A percentile compares a stretch with the other conserved stretches of the same genome.
phyloP scores from a whole-genome alignment of 208 protist genomes.

The Wallacemonas collosoma region DNA sequence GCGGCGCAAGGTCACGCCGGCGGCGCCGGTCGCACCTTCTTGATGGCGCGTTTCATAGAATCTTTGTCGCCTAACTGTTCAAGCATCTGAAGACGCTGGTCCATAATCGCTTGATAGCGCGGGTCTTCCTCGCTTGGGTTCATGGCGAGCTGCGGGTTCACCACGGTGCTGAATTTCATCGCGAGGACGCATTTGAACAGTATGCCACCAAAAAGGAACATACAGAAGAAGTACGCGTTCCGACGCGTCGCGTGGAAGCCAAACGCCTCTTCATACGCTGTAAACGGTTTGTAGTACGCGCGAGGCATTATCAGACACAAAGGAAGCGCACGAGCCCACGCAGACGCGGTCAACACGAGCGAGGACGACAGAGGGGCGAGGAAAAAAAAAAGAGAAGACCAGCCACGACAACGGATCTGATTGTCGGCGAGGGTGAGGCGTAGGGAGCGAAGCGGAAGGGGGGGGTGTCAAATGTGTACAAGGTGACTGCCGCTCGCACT shows the following conservation, averaged over 20 bases:
- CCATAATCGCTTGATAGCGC: slow-evolving; percentile 48
- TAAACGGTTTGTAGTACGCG: slow-evolving; percentile 85
- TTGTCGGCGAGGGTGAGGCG: too few relatives aligned
- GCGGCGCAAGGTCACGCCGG: slow-evolving; percentile 21
- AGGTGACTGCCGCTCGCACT: too few relatives aligned
- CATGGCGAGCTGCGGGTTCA: slow-evolving; percentile 24
- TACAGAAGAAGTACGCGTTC: slow-evolving; percentile 77
- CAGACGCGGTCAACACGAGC: background rate
- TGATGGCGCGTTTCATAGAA: slow-evolving; percentile 38
- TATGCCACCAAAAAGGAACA: slow-evolving; percentile 60
- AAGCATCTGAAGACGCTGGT: slow-evolving; percentile 44
- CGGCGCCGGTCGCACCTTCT: slow-evolving; percentile 23
- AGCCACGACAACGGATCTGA: too few relatives aligned
- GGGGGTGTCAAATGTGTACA: too few relatives aligned
- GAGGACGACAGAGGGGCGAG: background rate
- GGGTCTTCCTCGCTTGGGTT: slow-evolving; percentile 39
- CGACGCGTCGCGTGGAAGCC: slow-evolving; percentile 67
- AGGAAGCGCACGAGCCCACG: background rate
- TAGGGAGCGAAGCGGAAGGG: too few relatives aligned
- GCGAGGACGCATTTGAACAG: slow-evolving; percentile 64
- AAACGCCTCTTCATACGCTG: slow-evolving; percentile 79
- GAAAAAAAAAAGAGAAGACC: background rate
- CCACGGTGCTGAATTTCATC: slow-evolving; percentile 46
- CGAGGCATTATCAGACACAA: slow-evolving; percentile 51
- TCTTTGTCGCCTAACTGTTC: slow-evolving; percentile 41